phyloP scores from a whole-genome alignment of 176 grass and related monocot species.

The Oryza rufipogon region DNA sequence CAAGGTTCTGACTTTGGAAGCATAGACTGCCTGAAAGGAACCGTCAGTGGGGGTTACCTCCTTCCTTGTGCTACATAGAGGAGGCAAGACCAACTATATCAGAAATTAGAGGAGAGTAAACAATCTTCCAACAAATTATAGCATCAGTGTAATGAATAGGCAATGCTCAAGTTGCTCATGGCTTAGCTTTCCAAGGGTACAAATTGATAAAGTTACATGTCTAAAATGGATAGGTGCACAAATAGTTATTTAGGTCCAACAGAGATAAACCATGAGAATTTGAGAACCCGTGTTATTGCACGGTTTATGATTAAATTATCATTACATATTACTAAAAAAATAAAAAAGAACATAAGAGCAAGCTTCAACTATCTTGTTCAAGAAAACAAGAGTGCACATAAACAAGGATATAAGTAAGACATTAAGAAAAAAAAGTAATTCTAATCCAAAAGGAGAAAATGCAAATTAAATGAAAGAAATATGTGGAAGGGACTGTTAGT shows the following conservation, averaged over 20 bases:
- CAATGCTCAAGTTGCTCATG: neutral
- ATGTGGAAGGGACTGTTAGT: neutral
- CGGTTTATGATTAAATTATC: neutral
- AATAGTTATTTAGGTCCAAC: slow-evolving; percentile 2
- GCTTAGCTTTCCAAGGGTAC: slow-evolving; percentile 15
- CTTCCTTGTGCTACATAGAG: slow-evolving; percentile 18
- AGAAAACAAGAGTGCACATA: neutral
- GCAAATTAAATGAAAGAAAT: neutral
- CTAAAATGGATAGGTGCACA: neutral
- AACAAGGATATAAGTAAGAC: neutral
- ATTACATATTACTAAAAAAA: neutral
- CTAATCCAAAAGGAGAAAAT: neutral
- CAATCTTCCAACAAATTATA: neutral
- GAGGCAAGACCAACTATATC: neutral
- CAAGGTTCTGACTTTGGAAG: slow-evolving; percentile 34
- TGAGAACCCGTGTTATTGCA: neutral
- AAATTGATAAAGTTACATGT: neutral
- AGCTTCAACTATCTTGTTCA: neutral
- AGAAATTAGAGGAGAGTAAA: slow-evolving; percentile 16
- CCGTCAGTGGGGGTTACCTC: slow-evolving; percentile 11
- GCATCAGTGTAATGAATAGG: neutral
- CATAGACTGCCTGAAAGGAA: slow-evolving; percentile 33
- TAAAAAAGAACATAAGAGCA: neutral
- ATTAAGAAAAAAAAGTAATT: neutral
- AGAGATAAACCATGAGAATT: neutral